Percentiles rank a stretch among this genome's conserved stretches.
Conservation (phyloP, 805 yeast genomes). For the Myxozyma geophila region DNA sequence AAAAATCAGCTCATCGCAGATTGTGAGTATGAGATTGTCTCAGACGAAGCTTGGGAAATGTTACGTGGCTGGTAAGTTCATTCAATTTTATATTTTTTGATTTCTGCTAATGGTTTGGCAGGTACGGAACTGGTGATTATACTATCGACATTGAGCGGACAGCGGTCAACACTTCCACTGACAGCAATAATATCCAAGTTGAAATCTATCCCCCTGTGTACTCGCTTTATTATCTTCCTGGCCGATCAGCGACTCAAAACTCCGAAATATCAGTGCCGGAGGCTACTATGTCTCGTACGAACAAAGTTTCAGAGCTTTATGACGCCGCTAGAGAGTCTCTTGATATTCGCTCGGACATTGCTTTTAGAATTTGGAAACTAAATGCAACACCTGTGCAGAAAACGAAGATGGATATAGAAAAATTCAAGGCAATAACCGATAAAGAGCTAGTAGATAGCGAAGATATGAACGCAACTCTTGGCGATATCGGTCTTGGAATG, state of each 20-base stretch:
- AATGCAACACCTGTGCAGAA: neutral
- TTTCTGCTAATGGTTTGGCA: neutral
- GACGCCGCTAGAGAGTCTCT: conserved; percentile 19
- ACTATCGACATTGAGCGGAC: conserved; percentile 9
- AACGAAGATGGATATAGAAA: conserved; percentile 9
- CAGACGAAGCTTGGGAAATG: conserved; percentile 30
- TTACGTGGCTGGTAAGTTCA: conserved; percentile 29
- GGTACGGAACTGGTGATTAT: conserved; percentile 14
- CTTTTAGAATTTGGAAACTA: conserved; percentile 27
- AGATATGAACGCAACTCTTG: conserved; percentile 7
- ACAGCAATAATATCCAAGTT: conserved; percentile 15
- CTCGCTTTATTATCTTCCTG: conserved; percentile 13
- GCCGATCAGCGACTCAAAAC: neutral
- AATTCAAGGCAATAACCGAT: conserved; percentile 12
- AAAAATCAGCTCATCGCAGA: conserved; percentile 4
- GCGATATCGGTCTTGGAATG: conserved; percentile 21
- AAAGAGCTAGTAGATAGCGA: conserved; percentile 17
- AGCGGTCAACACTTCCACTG: conserved; percentile 21
- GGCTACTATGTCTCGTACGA: conserved; percentile 27
- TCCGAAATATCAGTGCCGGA: neutral
- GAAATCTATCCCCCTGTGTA: conserved; percentile 26
- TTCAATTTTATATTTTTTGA: neutral
- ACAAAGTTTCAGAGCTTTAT: conserved; percentile 12
- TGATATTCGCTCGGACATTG: conserved; percentile 16
- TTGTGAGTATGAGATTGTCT: conserved; percentile 27